Conservation (phyloP, 208 protist species). For the Trypanosoma avium region DNA sequence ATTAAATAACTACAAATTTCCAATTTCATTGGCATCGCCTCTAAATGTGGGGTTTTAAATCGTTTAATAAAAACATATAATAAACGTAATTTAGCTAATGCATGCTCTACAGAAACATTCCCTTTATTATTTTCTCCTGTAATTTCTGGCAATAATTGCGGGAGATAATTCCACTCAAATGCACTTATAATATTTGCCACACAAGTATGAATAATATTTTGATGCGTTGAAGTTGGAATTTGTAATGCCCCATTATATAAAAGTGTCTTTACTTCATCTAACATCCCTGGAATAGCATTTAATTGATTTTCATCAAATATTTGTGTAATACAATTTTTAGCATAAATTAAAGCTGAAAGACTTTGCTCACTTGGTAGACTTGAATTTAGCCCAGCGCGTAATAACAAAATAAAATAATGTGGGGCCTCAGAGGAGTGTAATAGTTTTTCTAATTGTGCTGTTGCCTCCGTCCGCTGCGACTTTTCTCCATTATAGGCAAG, state of each 20-base stretch:
- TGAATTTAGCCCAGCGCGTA: conserved; percentile 54
- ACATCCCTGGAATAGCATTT: conserved; percentile 26
- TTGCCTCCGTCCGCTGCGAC: conserved; percentile 68
- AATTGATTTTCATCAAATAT: conserved; percentile 56
- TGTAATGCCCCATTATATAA: conserved; percentile 63
- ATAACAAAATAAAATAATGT: conserved; percentile 52
- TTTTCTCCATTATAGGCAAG: conserved; percentile 77
- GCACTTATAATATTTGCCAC: conserved; percentile 62
- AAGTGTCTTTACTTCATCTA: conserved; percentile 61
- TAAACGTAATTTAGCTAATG: conserved; percentile 57
- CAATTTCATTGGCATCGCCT: conserved; percentile 48
- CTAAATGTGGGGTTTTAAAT: conserved; percentile 61
- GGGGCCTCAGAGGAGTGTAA: conserved; percentile 49
- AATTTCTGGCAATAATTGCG: conserved; percentile 60
- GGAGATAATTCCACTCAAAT: conserved; percentile 83
- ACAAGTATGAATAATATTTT: conserved; percentile 60
- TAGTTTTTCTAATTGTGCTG: conserved; percentile 51
- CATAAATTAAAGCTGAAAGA: conserved; percentile 80
- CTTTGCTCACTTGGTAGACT: conserved; percentile 55
- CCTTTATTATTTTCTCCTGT: conserved; percentile 11
- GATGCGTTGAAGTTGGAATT: conserved; percentile 58
- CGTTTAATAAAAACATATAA: conserved; percentile 77
- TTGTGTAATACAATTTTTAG: conserved; percentile 79
- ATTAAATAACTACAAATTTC: conserved; percentile 44
- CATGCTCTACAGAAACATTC: conserved; percentile 28